Evolutionary conservation across 23 red algal species (phyloP), one percentile per base, ranked within the genome.

Genomic region (Gracilariopsis chorda): DNA sequence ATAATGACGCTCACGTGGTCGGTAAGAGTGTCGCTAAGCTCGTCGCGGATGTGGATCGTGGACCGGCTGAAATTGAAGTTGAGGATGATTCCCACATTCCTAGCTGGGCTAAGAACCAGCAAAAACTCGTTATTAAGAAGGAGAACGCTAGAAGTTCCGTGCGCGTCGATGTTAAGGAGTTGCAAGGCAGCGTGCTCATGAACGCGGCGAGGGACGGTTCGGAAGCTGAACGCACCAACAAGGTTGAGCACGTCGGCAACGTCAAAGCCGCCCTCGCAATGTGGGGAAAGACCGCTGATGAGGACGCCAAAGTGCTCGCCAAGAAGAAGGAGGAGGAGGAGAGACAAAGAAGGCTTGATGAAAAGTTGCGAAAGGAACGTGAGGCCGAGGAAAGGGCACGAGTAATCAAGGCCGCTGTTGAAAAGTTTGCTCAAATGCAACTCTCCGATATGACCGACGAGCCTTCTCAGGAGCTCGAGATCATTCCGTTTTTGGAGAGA

Each of bases 21-120:
- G 37, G 74, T 3, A 82, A 63, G 14, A 13, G 51, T 1, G 36
- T 2, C 11, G 58, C 47, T 4, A 33, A 39, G 8, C 21, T 30
- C 8, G 20, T 35, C 4, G 25, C 0, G 4, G 12, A 19, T 34
- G 55, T 12, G n/a, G 88, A 89, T 35, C 51, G 23, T 28, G 69
- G 72, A 12, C 85, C 85, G 3, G 68, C 85, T 4, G 65, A 89
- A 41, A 47, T 82, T 25, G 44, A 44, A 5, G 60, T 91, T 11
- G 88, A 65, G n/a, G 88, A 82, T 40, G 88, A 78, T 78, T 58
- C 45, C 5, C 74, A 65, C 42, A 61, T 91, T 28, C 88, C 88
- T 4, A 91, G 88, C 49, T 91, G 88, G 88, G 88, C 88, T 1
- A 70, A 76, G 34, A 91, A 91, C 48, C 88, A 91, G 48, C 21